Evolutionary conservation across 305 asterid genomes (phyloP), one percentile per base, ranked within the genome.

Genomic region (Petunia hybrid): DNA sequence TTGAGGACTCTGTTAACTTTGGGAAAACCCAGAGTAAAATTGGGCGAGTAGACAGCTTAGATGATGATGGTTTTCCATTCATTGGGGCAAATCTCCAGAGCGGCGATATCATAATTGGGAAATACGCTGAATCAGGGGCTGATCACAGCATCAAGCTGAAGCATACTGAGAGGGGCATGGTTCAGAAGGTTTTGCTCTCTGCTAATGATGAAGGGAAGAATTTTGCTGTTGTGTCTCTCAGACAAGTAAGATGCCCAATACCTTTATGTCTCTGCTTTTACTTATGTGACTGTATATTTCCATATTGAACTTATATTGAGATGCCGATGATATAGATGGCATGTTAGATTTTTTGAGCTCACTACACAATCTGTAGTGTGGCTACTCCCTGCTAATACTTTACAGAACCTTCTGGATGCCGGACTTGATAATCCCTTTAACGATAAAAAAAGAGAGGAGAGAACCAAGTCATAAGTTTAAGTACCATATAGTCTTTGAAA

Each of bases 121-220:
- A 94, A 84, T 91, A 86, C 81, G 84, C 98, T 57, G 96, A 93
- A 66, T 87, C 97, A 1, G 98, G 98, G 51, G 83, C 90, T 16
- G 99, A 96, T 82, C 97, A 94, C 57, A 96, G 98, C 80, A 86
- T 96, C 81, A 96, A 96, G 85, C 84, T 94, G 81, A 92, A 93
- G 94, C 99, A 96, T 81, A 96, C 98, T 0, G 98, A 96, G 86
- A 87, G 93, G 80, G 99, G 99, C 63, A 90, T 89, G 94, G 99
- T 96, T 83, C 98, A 96, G 77, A 94, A 93, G 83, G 98, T 96
- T 5, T 85, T 93, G 66, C 90, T 90, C 63, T 93, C 98, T 16
- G 90, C 98, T 62, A 94, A 96, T 79, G 98, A 93, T 40, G 98
- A 93, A 8, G 98, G 98, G 56, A 94, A 91, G 84, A 92, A 90